These are phyloP conservation scores for Xylaria intraflava DNA, from an alignment of 495 filamentous ascomycete genomes.

Conservation along the genomic window DNA sequence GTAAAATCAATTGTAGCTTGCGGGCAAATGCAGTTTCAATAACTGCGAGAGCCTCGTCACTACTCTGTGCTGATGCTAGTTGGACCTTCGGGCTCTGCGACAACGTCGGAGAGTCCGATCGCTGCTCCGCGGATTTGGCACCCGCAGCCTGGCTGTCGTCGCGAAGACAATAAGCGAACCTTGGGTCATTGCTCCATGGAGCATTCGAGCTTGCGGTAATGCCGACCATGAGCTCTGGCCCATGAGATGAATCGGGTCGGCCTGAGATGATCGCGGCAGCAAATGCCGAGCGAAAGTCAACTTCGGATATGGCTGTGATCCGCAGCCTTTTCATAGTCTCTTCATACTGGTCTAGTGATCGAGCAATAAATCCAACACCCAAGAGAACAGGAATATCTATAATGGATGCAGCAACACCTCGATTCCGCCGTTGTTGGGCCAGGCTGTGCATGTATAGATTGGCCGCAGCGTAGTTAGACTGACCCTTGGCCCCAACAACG, in stretches of 20 bases:
- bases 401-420: conserved; percentile 30
- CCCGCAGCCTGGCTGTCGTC: neutral
- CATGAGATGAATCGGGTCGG: neutral
- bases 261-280: neutral
- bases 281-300: neutral
- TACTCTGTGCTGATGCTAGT: neutral
- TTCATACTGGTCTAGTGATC: neutral
- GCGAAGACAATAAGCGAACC: neutral
- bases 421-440: conserved; percentile 17
- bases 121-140: no score
- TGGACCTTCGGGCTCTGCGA: neutral
- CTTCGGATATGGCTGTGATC: neutral
- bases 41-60: neutral
- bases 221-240: neutral
- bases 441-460: conserved; percentile 42
- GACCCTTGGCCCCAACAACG: conserved; percentile 38
- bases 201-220: neutral
- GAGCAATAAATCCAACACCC: conserved; percentile 40
- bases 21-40: neutral
- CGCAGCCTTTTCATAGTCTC: neutral
- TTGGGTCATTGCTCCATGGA: neutral
- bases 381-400: conserved; percentile 40
- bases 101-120: no score
- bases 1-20: neutral
- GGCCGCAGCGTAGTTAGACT: conserved; percentile 45